Percentiles rank a stretch among this genome's conserved stretches.
These are phyloP conservation scores for Phytophthora hybrid DNA, from an alignment of 352 stramenopile species.

Conservation along the genomic window DNA sequence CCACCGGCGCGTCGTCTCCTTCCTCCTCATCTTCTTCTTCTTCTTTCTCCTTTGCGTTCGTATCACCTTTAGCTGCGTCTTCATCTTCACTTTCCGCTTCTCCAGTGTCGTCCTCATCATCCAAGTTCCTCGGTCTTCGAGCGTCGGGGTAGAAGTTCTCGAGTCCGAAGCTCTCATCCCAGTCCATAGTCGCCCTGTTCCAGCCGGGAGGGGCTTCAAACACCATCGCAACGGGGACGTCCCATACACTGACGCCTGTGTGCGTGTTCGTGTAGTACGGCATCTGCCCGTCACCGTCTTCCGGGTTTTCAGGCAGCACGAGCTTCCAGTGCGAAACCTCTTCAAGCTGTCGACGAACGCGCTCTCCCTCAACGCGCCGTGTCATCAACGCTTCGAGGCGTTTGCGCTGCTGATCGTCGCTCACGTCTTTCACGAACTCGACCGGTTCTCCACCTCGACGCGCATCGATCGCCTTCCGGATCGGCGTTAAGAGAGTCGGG, in stretches of 20 bases:
- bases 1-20: constrained; percentile 33
- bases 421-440: constrained; percentile 39
- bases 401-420: constrained; percentile 30
- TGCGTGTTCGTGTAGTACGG: constrained; percentile 64
- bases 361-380: constrained; percentile 48
- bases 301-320: constrained; percentile 38
- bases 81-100: constrained; percentile 8
- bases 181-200: constrained; percentile 65
- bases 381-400: constrained; percentile 52
- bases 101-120: constrained; percentile 25
- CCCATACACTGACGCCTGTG: constrained; percentile 68
- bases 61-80: neutral
- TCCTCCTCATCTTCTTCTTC: constrained; percentile 28
- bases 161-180: constrained; percentile 56
- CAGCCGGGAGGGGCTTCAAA: constrained; percentile 69
- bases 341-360: constrained; percentile 51
- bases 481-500: constrained; percentile 62
- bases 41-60: constrained; percentile 11
- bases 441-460: constrained; percentile 4
- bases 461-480: constrained; percentile 30
- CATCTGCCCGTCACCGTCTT: constrained; percentile 35
- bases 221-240: constrained; percentile 58
- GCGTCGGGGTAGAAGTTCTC: constrained; percentile 55
- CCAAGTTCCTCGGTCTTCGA: neutral
- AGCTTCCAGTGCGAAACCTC: constrained; percentile 61